Base-by-base conservation (phyloP, 345 rosid genomes). In the Dipteronia sinensis region DNA sequence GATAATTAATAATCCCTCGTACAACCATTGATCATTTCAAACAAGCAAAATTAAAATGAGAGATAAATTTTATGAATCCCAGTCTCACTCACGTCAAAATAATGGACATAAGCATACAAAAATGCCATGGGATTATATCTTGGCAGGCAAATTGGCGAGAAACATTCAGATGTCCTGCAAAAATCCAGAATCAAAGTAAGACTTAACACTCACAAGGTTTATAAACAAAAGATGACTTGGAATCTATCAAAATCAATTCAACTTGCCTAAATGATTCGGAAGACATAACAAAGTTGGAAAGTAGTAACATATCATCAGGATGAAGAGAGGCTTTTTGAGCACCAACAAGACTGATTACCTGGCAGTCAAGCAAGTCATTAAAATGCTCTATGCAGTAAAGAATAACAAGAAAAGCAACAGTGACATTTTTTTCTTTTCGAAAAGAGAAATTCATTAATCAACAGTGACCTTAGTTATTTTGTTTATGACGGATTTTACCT, bases 301-400 rank as follows among this genome's bases (percentile, higher is more conserved):
- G 97, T 65, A 97, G 88, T 83, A 94, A 83, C 90, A 94, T 85
- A 78, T 97, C 99, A 84, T 97, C 96, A 5, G 99, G 98, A 88
- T 90, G 99, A 76, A 97, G 94, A 70, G 98, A 97, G 19, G 99
- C 94, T 77, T 94, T 97, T 82, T 97, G 98, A 27, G 98, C 99
- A 81, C 99, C 97, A 69, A 94, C 94, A 76, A 97, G 91, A 87
- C 96, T 93, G 79, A 97, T 79, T 78, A 97, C 98, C 99, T 97
- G 89, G 87, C 72, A 85, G 71, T 72, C 29, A 56, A 80, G 67
- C 72, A 63, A 22, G 67, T 81, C 23, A 74, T 51, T 27, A 71
- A 79, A 73, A 77, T 61, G 47, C 67, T 66, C 23, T 29, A 74
- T 11, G 66, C 38, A 74, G 42, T 53, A 77, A 78, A 71, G 64